A percentile compares a stretch with the other conserved stretches of the same genome.
phyloP scores from a whole-genome alignment of 148 eudicot genomes.

The Cornus kousa region DNA sequence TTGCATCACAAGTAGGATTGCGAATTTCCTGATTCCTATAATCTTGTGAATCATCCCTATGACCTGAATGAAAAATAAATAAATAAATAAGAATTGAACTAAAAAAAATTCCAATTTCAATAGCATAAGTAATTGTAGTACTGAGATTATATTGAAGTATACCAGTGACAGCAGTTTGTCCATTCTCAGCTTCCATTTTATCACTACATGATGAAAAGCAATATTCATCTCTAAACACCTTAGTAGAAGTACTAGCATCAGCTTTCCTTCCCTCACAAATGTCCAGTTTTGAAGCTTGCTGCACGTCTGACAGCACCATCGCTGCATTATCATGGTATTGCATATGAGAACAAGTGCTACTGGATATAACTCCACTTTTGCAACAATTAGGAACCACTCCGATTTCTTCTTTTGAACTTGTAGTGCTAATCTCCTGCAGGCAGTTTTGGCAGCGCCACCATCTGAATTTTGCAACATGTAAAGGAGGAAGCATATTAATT shows the following conservation, averaged over 20 bases:
- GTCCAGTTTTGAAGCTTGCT: constrained; percentile 13
- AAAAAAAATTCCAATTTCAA: background rate
- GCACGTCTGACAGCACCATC: constrained; percentile 11
- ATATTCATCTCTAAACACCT: constrained; percentile 18
- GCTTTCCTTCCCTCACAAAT: constrained; percentile 12
- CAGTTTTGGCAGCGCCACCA: constrained; percentile 62
- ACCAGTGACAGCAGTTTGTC: constrained; percentile 7
- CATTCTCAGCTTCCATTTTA: constrained; percentile 17
- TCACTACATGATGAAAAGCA: constrained; percentile 10
- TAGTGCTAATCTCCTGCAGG: constrained; percentile 21
- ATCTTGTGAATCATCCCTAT: constrained; percentile 26
- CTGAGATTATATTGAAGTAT: background rate
- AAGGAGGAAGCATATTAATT: constrained; percentile 43
- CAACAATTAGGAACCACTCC: constrained; percentile 3
- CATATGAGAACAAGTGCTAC: constrained; percentile 7
- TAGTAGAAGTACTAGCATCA: constrained; percentile 22
- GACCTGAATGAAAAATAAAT: constrained; percentile 19
- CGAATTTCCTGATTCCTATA: constrained; percentile 13
- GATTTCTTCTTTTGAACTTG: constrained; percentile 14
- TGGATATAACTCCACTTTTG: constrained; percentile 5
- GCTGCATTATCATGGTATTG: background rate
- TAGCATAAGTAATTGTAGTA: background rate
- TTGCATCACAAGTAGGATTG: constrained; percentile 6
- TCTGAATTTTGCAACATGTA: constrained; percentile 45
- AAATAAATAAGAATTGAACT: background rate